A percentile compares a stretch with the other conserved stretches of the same genome.
Evolutionary conservation across 345 rosid genomes (phyloP).

Genomic region (Acer saccharum): DNA sequence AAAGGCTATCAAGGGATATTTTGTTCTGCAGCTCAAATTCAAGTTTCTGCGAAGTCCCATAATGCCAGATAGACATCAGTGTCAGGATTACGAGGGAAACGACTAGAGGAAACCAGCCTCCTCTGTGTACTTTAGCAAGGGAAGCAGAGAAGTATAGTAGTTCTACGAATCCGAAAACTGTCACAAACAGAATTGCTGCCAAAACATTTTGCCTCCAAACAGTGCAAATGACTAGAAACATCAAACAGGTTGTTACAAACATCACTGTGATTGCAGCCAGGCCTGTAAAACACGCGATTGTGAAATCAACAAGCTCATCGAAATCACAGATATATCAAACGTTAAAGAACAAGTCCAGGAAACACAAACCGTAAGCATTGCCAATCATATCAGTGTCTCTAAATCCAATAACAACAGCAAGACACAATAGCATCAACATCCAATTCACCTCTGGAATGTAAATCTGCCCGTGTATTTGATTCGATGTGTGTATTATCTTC

Average conservation of each 20-base stretch:
- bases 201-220: slow-evolving; percentile 25
- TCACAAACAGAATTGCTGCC: slow-evolving; percentile 23
- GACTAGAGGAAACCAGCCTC: slow-evolving; percentile 34
- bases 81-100: slow-evolving; percentile 25
- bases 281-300: slow-evolving; percentile 22
- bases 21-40: slow-evolving; percentile 31
- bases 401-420: slow-evolving; percentile 29
- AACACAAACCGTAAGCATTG: slow-evolving; percentile 28
- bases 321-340: background rate
- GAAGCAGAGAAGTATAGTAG: slow-evolving; percentile 36
- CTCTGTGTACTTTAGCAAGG: slow-evolving; percentile 27
- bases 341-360: background rate
- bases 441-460: slow-evolving; percentile 42
- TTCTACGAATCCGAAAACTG: slow-evolving; percentile 32
- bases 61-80: slow-evolving; percentile 39
- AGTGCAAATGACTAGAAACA: slow-evolving; percentile 30
- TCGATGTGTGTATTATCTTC: slow-evolving; percentile 33
- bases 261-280: slow-evolving; percentile 38
- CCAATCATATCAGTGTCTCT: slow-evolving; percentile 32
- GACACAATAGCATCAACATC: slow-evolving; percentile 34
- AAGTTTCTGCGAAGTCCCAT: slow-evolving; percentile 29
- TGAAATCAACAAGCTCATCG: background rate
- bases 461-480: slow-evolving; percentile 36
- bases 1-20: slow-evolving; percentile 26
- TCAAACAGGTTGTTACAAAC: slow-evolving; percentile 39